Evolutionary conservation across 2,329 filamentous ascomycete genomes (phyloP), one percentile per base, ranked within the genome.

Genomic region (Pseudogymnoascus sp.): DNA sequence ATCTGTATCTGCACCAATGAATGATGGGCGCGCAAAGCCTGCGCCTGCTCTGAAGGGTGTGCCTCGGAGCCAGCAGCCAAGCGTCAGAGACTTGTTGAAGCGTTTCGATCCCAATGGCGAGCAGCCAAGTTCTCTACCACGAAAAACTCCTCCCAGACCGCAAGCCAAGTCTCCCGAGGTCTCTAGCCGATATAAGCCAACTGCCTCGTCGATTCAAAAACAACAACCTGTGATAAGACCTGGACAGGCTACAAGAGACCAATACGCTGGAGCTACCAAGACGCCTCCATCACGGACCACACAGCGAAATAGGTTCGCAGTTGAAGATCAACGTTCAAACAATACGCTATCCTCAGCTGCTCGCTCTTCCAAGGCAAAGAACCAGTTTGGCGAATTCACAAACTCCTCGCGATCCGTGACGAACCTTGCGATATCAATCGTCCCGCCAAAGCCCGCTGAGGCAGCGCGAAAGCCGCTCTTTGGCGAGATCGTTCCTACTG

Each of bases 11-110:
- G 83, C 79, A 68, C 83, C 84, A 40, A 71, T 82, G 60, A 81
- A 73, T 38, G 67, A 79, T 69, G 78, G 61, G 53, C 67, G 61
- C 56, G 62, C 67, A 13, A 74, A 69, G 37, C 67, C 70, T 3
- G 53, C 68, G 15, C 64, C 69, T 5, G 66, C 64, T 9, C 61
- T 68, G 29, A 72, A 71, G 62, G 70, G 68, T 31, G 64, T 65
- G 21, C 40, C 66, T 1, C 68, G 66, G 23, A 44, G 67, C 31
- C 67, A 71, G 61, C 82, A 88, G 68, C 80, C 86, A n/a, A 93
- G 88, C 65, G 89, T 95, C 68, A 91, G 88, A 76, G 90, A 95
- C 72, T 79, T 95, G 66, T 87, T 90, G 70, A 90, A 88, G 75
- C 87, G 84, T 62, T 95, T 93, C 76, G 89, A 93, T 74, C 85